Evolutionary conservation across 2,329 filamentous ascomycete genomes (phyloP), one percentile per base, ranked within the genome.

Genomic region (Fusarium beomiforme): DNA sequence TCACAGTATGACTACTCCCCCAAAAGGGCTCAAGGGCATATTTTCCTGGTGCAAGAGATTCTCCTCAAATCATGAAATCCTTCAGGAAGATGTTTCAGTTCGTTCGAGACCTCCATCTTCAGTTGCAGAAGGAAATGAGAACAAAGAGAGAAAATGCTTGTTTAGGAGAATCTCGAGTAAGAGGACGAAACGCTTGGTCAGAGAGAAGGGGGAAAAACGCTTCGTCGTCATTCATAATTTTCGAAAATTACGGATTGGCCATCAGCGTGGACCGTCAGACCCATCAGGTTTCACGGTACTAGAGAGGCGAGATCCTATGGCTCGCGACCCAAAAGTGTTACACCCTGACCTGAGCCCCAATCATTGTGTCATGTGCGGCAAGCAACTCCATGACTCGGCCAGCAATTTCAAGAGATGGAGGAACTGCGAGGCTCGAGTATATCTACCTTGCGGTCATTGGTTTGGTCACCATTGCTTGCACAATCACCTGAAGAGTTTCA

Each of bases 381-480:
- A 6, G 10, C 24, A 17, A 31, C 64, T 63, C 46, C 33, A 19
- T 34, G 17, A 57, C 24, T 29, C 9, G 17, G 7, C 14, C 33
- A 7, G 26, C 17, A 12, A 21, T n/a, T 17, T 5, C 12, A 8
- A 11, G 3, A 21, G 8, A 11, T 41, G 47, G 23, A 14, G 13
- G 14, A 1, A 19, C 24, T 36, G 36, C 12, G 77, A 79, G 43
- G 26, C 19, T 13, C 56, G 51, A 23, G 63, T 59, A 4, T 77
- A 70, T 46, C 70, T 79, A 19, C 74, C 74, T 9, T 79, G 77
- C 44, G 76, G 78, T 16, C 77, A 79, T 51, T 21, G 19, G 17
- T 76, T 77, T 50, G 76, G 76, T 12, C 73, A 24, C 11, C 43
- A 7, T 79, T 78, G n/a, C 53, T 59, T 39, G 46, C n/a, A 49